Evolutionary conservation across 2,329 filamentous ascomycete species (phyloP).

Genomic region (Penicillium olsonii): DNA sequence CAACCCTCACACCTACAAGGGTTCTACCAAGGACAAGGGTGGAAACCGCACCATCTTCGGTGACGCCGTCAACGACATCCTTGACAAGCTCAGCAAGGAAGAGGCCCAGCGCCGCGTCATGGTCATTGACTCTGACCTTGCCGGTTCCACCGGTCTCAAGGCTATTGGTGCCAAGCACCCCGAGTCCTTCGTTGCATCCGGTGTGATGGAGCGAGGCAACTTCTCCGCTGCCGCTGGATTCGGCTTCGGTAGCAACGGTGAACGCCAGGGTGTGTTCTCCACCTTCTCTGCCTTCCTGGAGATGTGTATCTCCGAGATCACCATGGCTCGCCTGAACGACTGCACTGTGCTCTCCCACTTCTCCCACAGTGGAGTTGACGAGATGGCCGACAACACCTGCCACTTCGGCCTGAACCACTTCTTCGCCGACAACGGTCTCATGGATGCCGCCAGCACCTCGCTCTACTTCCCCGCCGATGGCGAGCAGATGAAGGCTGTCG

Average conservation of each 20-base stretch:
- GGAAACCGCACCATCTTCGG: conserved; percentile 43
- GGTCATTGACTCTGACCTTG: conserved; percentile 45
- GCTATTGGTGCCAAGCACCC: conserved; percentile 39
- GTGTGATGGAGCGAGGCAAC: conserved; percentile 45
- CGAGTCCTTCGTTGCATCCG: conserved; percentile 41
- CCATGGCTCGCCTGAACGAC: conserved; percentile 42
- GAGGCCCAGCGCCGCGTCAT: conserved; percentile 40
- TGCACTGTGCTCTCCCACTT: conserved; percentile 43
- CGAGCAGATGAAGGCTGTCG: conserved; percentile 43
- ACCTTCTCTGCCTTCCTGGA: conserved; percentile 45
- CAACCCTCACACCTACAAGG: conserved; percentile 36
- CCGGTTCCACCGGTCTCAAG: conserved; percentile 43
- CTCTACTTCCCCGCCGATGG: conserved; percentile 45
- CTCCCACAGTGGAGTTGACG: conserved; percentile 43
- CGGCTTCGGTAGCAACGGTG: conserved; percentile 38
- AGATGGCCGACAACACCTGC: conserved; percentile 46
- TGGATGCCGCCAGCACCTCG: conserved; percentile 37
- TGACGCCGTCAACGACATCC: conserved; percentile 40
- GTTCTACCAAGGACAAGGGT: conserved; percentile 38
- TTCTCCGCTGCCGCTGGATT: conserved; percentile 45
- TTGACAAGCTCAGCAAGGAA: conserved; percentile 39
- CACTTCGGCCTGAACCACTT: conserved; percentile 46
- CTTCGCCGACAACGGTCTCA: conserved; percentile 44
- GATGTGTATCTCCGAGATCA: conserved; percentile 45
- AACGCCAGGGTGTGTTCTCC: conserved; percentile 41